Conservation (phyloP, 768 basidiomycete genomes). For the Lactifluus rugatus region DNA sequence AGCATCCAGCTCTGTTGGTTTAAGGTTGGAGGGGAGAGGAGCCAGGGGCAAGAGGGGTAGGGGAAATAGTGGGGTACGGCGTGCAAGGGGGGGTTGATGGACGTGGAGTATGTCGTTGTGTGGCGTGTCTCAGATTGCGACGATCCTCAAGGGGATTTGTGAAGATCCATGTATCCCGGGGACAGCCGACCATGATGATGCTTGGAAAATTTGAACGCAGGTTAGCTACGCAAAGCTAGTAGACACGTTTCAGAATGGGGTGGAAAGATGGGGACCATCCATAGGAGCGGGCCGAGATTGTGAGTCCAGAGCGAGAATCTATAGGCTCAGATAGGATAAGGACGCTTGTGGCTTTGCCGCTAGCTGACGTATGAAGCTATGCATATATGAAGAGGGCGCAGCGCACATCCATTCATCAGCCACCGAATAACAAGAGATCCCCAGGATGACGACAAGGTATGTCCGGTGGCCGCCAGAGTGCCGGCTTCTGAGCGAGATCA, state of each 20-base stretch:
- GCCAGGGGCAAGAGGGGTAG: too few species aligned
- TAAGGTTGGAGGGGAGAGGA: background rate
- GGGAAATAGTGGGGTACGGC: background rate
- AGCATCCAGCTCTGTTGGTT: background rate
- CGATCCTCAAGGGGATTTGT: too few species aligned
- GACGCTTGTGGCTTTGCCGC: background rate
- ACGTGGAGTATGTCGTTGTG: background rate
- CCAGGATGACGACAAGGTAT: constrained; percentile 10
- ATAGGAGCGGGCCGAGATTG: constrained; percentile 3
- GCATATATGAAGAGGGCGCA: too few species aligned
- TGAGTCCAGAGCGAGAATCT: constrained; percentile 2
- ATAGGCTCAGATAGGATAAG: background rate
- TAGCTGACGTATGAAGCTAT: background rate
- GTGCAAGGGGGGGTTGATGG: background rate
- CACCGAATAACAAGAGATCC: background rate
- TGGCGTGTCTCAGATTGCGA: too few species aligned
- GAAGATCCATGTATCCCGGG: background rate
- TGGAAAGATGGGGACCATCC: background rate
- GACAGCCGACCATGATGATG: background rate
- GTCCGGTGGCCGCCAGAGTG: background rate
- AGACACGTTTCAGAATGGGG: constrained; percentile 5
- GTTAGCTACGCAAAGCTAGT: background rate
- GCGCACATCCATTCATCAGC: constrained; percentile 7
- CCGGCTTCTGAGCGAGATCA: background rate
- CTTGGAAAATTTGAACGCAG: background rate